These are phyloP conservation scores for Pilatotrama ljubarskyi DNA, from an alignment of 768 basidiomycete genomes.

Conservation along the genomic window DNA sequence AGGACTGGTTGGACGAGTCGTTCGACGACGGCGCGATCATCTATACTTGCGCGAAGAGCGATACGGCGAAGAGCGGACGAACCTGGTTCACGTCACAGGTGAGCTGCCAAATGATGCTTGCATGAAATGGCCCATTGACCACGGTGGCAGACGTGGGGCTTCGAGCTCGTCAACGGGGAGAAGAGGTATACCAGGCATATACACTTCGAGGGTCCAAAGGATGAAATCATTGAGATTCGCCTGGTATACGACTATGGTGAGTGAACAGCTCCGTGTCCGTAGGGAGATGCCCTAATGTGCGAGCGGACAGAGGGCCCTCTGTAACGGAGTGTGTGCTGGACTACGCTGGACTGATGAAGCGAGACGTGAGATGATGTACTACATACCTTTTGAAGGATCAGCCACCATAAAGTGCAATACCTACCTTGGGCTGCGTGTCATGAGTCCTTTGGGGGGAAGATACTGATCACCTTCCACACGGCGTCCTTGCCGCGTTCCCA, in stretches of 20 bases:
- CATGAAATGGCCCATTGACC: constrained; percentile 30
- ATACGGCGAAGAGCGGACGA: constrained; percentile 59
- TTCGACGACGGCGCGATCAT: constrained; percentile 36
- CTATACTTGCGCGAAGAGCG: constrained; percentile 48
- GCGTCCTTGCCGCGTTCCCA: constrained; percentile 89
- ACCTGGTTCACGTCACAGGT: constrained; percentile 71
- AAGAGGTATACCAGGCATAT: constrained; percentile 62
- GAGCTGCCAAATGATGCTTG: constrained; percentile 13
- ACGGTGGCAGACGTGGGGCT: constrained; percentile 54
- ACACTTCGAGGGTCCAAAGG: constrained; percentile 61
- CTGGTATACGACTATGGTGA: constrained; percentile 71
- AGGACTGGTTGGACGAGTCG: constrained; percentile 46
- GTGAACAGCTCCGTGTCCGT: constrained; percentile 26
- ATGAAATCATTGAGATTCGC: constrained; percentile 54
- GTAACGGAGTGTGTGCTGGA: not conserved
- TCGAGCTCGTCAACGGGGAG: constrained; percentile 57
- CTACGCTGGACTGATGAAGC: no score
- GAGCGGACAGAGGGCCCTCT: constrained; percentile 19
- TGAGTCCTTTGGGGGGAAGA: constrained; percentile 44
- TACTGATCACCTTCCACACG: constrained; percentile 70
- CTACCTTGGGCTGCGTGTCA: constrained; percentile 7
- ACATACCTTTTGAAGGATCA: constrained; percentile 15
- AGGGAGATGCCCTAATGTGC: not conserved
- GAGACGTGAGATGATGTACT: constrained; percentile 8
- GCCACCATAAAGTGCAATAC: not conserved